Evolutionary conservation across 148 eudicot genomes (phyloP).

Genomic region (Fallopia convolvulus): DNA sequence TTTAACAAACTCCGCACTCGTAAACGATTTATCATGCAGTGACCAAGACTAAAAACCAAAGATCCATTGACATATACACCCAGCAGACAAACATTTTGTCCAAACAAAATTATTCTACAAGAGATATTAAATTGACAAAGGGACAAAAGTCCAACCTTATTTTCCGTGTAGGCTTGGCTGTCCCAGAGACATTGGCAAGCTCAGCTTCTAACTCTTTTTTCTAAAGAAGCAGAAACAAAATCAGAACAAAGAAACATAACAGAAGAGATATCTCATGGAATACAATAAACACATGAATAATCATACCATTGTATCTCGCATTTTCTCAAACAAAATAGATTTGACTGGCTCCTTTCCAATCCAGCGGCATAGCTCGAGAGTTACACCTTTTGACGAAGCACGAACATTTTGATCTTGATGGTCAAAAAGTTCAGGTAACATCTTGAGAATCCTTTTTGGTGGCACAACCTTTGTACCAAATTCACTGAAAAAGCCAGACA

Average conservation of each 20-base stretch:
- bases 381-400: conserved; percentile 96
- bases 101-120: not conserved
- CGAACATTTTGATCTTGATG: conserved; percentile 99
- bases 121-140: not conserved
- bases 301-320: conserved; percentile 98
- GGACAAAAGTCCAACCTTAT: conserved; percentile 46
- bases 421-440: conserved; percentile 98
- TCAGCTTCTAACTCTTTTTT: conserved; percentile 99
- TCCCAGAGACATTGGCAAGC: conserved; percentile 79
- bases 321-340: conserved; percentile 89
- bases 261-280: not conserved
- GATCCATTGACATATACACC: not conserved
- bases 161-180: conserved; percentile 83
- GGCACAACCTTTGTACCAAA: conserved; percentile 94
- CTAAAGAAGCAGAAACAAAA: conserved; percentile 25
- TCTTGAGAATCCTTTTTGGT: conserved; percentile 94
- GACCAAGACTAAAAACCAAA: not conserved
- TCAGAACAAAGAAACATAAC: not conserved
- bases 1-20: not conserved
- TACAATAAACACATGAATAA: not conserved
- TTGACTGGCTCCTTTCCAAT: conserved; percentile 97
- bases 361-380: conserved; percentile 98
- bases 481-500: conserved; percentile 44
- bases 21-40: not conserved
- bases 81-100: not conserved